phyloP scores from a whole-genome alignment of 2,329 filamentous ascomycete species.

The Hortaea sp. region DNA sequence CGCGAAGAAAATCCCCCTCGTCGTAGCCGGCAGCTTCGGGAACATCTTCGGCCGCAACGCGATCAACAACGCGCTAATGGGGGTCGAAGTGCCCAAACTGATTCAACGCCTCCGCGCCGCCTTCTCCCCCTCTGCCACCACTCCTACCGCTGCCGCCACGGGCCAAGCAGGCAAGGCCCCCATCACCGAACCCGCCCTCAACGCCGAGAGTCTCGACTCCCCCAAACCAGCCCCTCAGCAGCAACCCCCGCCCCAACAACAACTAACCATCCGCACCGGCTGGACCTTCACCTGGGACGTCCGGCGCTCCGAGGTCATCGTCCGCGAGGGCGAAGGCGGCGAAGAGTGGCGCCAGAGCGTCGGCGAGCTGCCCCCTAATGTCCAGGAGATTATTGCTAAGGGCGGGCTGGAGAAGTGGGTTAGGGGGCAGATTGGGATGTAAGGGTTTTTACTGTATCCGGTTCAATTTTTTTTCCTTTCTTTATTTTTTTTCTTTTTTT shows the following conservation, averaged over 20 bases:
- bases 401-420: conserved; percentile 80
- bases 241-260: conserved; percentile 35
- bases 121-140: conserved; percentile 29
- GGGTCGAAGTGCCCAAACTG: conserved; percentile 58
- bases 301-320: conserved; percentile 55
- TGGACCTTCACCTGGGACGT: conserved; percentile 83
- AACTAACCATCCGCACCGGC: conserved; percentile 61
- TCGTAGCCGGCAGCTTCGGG: conserved; percentile 70
- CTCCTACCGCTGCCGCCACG: conserved; percentile 7
- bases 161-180: conserved; percentile 23
- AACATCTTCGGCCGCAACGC: conserved; percentile 74
- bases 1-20: conserved; percentile 68
- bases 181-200: conserved; percentile 43
- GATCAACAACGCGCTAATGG: conserved; percentile 71
- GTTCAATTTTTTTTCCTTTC: too few species aligned
- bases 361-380: conserved; percentile 71
- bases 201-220: conserved; percentile 42
- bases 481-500: too few species aligned
- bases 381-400: conserved; percentile 69
- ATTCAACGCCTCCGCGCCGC: conserved; percentile 55
- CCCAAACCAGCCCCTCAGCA: conserved; percentile 30
- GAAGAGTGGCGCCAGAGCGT: conserved; percentile 69
- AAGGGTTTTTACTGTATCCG: too few species aligned
- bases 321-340: conserved; percentile 60
- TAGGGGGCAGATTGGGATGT: conserved; percentile 50